Percentiles rank a stretch among this genome's conserved stretches.
Evolutionary conservation across 1,139 yeast genomes (phyloP).

Genomic region (Geotrichum citri-aurantii): DNA sequence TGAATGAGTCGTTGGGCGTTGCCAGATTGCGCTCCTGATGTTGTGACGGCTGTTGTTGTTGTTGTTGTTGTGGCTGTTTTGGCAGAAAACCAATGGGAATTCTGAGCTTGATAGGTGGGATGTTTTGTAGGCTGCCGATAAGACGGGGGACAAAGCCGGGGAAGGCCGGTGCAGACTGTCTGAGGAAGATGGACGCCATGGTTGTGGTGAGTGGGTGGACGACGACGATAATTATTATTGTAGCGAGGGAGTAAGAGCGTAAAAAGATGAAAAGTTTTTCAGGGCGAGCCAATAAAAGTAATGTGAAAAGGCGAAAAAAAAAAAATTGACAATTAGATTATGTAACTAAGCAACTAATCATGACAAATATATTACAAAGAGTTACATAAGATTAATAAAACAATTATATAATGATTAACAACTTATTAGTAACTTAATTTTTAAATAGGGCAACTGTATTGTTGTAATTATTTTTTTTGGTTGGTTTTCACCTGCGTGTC

Average conservation of each 20-base stretch:
- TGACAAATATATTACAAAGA: background rate
- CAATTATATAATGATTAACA: background rate
- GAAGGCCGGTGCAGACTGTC: constrained; percentile 9
- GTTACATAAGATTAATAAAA: background rate
- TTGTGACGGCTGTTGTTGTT: background rate
- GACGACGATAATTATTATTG: background rate
- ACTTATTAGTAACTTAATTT: background rate
- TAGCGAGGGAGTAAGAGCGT: background rate
- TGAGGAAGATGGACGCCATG: constrained; percentile 5
- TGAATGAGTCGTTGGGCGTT: constrained; percentile 6
- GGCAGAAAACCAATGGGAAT: constrained; percentile 20
- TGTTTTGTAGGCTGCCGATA: constrained; percentile 19
- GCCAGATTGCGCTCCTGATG: constrained; percentile 5
- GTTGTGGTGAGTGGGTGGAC: background rate
- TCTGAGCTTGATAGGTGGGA: constrained; percentile 17
- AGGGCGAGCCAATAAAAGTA: background rate
- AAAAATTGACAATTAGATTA: background rate
- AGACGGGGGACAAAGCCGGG: constrained; percentile 23
- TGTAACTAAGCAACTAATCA: background rate
- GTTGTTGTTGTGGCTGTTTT: constrained; percentile 14
- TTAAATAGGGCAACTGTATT: background rate
- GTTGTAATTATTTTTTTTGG: background rate
- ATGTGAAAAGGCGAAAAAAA: background rate
- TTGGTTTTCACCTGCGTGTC: background rate
- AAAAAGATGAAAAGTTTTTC: constrained; percentile 3